A percentile compares a stretch with the other conserved stretches of the same genome.
Evolutionary conservation across 2,329 filamentous ascomycete genomes (phyloP).

Genomic region (Colletotrichum sp.): DNA sequence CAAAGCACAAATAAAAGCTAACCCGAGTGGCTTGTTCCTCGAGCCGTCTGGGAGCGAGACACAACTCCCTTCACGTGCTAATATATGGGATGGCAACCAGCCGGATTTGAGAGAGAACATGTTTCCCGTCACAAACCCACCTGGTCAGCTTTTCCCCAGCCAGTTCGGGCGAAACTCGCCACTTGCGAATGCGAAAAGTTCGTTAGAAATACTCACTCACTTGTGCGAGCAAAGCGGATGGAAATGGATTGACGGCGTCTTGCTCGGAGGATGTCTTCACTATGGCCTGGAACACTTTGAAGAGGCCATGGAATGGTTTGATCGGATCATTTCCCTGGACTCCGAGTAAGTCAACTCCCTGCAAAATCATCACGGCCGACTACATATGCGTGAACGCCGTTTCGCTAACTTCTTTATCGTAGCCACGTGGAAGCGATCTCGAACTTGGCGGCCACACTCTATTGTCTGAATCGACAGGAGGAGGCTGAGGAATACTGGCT

Average conservation of each 20-base stretch:
- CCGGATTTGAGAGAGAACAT: not conserved
- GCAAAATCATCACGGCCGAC: not conserved
- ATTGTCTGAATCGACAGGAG: conserved; percentile 80
- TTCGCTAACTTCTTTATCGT: conserved; percentile 3
- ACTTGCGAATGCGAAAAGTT: conserved; percentile 58
- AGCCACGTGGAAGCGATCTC: conserved; percentile 93
- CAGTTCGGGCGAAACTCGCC: not conserved
- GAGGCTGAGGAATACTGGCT: conserved; percentile 90
- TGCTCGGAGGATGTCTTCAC: conserved; percentile 88
- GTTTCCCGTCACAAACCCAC: not conserved
- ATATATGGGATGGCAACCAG: not conserved
- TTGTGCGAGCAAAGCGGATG: conserved; percentile 82
- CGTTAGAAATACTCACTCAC: conserved; percentile 73
- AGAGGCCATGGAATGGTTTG: conserved; percentile 77
- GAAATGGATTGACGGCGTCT: conserved; percentile 92
- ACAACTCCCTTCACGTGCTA: not conserved
- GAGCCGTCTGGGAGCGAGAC: not conserved
- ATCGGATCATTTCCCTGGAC: conserved; percentile 63
- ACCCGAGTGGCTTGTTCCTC: not conserved
- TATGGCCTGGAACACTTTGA: conserved; percentile 88
- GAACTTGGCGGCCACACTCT: conserved; percentile 87
- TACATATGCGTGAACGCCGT: too few relatives aligned
- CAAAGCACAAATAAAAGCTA: not conserved
- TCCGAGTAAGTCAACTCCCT: conserved; percentile 51
- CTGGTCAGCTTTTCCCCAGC: not conserved